Base-by-base conservation (phyloP, 2,329 filamentous ascomycete species). In the Aspergillus sp. region DNA sequence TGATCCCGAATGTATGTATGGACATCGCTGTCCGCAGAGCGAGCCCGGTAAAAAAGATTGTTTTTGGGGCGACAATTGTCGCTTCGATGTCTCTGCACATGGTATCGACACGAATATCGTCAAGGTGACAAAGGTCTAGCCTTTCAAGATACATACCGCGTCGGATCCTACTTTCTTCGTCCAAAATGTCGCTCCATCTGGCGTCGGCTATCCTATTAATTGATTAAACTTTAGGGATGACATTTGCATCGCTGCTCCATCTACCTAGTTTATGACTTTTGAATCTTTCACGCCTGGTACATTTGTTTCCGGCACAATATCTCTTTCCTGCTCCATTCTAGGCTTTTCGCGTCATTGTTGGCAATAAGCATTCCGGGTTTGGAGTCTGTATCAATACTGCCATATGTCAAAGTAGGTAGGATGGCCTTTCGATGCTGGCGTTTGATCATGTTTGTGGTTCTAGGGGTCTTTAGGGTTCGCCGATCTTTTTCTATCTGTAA, bases 1-100 rank as follows among this genome's bases (percentile, higher is more conserved):
- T 47, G 83, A 86, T 54, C 65, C 76, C 1, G 79, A 79, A 53
- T 86, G 83, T 68, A 85, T 85, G 47, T 85, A 85, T 61, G 83
- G 83, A 19, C 83, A 86, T 66, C 77, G 80, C 33, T 86, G 83
- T 61, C 81, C 82, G 16, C 80, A 81, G 55, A 75, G 73, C 32
- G 70, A 76, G 52, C 73, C 76, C 24, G 79, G 79, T 35, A 75
- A 71, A 46, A 79, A 79, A 62, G 76, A 74, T 16, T 86, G 83
- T 62, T 79, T 80, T 60, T 83, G 82, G 68, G 80, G 79, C 13
- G 76, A 79, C 6, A 74, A 72, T 48, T 86, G 83, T 72, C 78
- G 82, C 32, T 86, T 86, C 60, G 75, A 79, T 33, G 65, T 68
- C 14, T 77, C 80, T 53, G 75, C 84, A 54, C 83, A 86, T 64